Base-by-base conservation (phyloP, 2,329 filamentous ascomycete species). In the Talaromyces albobiverticillius region DNA sequence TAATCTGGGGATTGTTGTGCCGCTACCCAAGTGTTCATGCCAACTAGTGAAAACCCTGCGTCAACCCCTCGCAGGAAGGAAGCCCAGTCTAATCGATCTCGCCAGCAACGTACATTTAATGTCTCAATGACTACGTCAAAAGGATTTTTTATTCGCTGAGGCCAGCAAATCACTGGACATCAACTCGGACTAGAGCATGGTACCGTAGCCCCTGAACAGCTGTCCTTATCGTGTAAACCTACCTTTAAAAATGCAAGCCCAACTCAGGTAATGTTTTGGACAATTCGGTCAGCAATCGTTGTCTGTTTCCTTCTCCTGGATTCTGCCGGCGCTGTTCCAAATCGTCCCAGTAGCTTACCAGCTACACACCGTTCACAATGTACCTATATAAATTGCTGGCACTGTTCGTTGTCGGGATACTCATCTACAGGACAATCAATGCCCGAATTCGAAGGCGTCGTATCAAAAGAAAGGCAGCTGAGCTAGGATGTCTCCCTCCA, bases 401-500 rank as follows among this genome's bases (percentile, higher is more conserved):
- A 10, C 14, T 56, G 25, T 36, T 56, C 8, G 14, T 53, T 18
- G 38, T 53, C 26, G 54, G 42, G 7, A 23, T 45, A 7, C 23
- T 56, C 23, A 18, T 53, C 31, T 56, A 56, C 45, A 45, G 49
- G 43, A 49, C 32, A 14, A 45, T 56, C 49, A 52, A 41, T 31
- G 23, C 45, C 16, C 46, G 49, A 40, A n/a, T 53, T 43, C 43
- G 54, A 23, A 56, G 41, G 14, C 54, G 54, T n/a, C 49, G 25
- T 22, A 48, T 45, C 13, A 29, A 38, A 32, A 43, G 38, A 18
- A 53, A 53, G 38, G 49, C 38, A 40, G 43, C 49, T 29, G 36
- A 52, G 29, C 23, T 56, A 53, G 54, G 54, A 56, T 56, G 54
- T 45, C 49, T 52, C 23, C 54, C 54, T 26, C 43, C 54, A 14